Conservation (phyloP, 2,329 filamentous ascomycete genomes). For the Cladophialophora exuberans region DNA sequence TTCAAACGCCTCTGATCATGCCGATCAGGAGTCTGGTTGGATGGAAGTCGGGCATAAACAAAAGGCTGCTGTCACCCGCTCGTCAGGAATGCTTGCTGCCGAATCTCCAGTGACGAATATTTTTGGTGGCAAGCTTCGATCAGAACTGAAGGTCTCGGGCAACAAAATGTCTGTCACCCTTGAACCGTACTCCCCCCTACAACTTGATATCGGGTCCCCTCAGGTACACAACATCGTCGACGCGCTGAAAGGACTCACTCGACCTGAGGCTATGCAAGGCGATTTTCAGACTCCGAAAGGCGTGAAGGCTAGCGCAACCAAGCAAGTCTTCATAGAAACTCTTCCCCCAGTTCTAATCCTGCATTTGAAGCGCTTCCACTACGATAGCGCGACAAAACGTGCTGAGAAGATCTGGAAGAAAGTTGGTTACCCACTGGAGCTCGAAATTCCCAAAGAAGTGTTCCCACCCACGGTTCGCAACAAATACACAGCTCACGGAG, state of each 20-base stretch:
- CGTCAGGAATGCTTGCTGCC: slow-evolving; percentile 72
- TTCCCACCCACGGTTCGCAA: slow-evolving; percentile 77
- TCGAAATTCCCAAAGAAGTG: slow-evolving; percentile 90
- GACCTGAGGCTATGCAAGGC: slow-evolving; percentile 80
- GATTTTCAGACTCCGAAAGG: slow-evolving; percentile 81
- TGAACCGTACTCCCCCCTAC: slow-evolving; percentile 91
- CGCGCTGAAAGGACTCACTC: slow-evolving; percentile 81
- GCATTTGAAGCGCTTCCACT: slow-evolving; percentile 96
- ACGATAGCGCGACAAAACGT: slow-evolving; percentile 77
- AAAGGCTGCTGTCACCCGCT: slow-evolving; percentile 80
- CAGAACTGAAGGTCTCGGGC: slow-evolving; percentile 83
- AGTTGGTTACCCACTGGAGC: slow-evolving; percentile 88
- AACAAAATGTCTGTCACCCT: slow-evolving; percentile 88
- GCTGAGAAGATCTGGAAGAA: slow-evolving; percentile 99
- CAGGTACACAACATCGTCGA: slow-evolving; percentile 90
- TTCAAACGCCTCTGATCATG: slow-evolving; percentile 49
- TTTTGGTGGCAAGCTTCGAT: slow-evolving; percentile 88
- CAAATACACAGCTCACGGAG: slow-evolving; percentile 65
- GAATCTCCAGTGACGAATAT: slow-evolving; percentile 91
- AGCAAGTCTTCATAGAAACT: slow-evolving; percentile 92
- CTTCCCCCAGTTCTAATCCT: slow-evolving; percentile 90
- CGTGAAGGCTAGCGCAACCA: slow-evolving; percentile 76
- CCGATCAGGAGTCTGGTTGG: slow-evolving; percentile 70
- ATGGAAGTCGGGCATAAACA: slow-evolving; percentile 93
- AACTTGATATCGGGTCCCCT: slow-evolving; percentile 88